Percentiles rank a stretch among this genome's conserved stretches.
These are phyloP conservation scores for Fusarium torulosum DNA, from an alignment of 2,329 filamentous ascomycete species.

Conservation along the genomic window DNA sequence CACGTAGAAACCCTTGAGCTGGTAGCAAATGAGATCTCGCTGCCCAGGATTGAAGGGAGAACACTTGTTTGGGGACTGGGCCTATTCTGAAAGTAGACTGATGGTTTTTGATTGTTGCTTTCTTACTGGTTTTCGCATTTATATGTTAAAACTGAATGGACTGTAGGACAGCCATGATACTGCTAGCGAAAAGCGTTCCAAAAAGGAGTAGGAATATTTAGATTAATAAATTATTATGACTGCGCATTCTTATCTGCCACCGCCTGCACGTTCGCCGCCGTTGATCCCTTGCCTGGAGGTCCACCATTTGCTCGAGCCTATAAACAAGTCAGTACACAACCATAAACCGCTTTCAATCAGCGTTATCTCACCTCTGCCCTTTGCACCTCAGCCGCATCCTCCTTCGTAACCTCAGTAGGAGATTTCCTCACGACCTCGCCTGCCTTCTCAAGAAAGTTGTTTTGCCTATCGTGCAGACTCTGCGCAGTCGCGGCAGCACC, in stretches of 20 bases:
- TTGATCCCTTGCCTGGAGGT: conserved; percentile 24
- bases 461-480: conserved; percentile 26
- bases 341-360: accelerated
- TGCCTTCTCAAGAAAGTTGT: conserved; percentile 31
- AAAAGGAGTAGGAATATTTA: too few species aligned
- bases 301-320: conserved; percentile 22
- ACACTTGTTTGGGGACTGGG: too few species aligned
- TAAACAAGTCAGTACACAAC: neutral
- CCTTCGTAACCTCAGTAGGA: conserved; percentile 20
- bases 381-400: conserved; percentile 31
- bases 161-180: too few species aligned
- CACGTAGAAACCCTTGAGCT: too few species aligned
- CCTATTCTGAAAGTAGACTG: too few species aligned
- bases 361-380: conserved; percentile 20
- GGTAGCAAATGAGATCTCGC: too few species aligned
- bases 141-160: too few species aligned
- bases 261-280: conserved; percentile 23
- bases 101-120: too few species aligned
- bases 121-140: too few species aligned
- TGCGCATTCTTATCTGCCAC: conserved; percentile 22
- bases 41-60: too few species aligned
- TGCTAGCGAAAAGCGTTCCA: too few species aligned
- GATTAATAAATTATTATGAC: neutral
- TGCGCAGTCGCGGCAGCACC: conserved; percentile 29
- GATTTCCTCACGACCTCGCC: conserved; percentile 23